These are phyloP conservation scores for Sporothrix pseudoabietina DNA, from an alignment of 2,329 filamentous ascomycete species.

Conservation along the genomic window DNA sequence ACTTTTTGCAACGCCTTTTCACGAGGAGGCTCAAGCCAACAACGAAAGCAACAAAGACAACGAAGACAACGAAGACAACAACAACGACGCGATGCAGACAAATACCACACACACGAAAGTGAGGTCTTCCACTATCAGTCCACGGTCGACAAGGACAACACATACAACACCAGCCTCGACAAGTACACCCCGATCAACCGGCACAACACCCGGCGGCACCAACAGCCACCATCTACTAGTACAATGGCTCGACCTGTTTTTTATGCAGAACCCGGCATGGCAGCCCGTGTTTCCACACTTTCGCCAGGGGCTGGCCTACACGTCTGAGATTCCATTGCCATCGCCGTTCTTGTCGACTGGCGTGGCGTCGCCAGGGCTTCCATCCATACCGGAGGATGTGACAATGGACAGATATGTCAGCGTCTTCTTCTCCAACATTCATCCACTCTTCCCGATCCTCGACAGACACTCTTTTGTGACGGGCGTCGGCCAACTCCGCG, in stretches of 20 bases:
- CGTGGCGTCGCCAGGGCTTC: background rate
- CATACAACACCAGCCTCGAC: background rate
- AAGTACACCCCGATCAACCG: background rate
- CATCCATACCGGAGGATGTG: background rate
- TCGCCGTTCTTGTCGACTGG: background rate
- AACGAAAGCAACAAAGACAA: background rate
- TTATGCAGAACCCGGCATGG: conserved; percentile 26
- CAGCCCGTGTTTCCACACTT: conserved; percentile 27
- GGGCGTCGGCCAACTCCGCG: background rate
- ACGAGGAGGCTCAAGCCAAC: background rate
- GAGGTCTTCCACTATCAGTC: background rate
- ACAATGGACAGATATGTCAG: background rate
- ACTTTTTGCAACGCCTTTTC: conserved; percentile 16
- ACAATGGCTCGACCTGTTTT: conserved; percentile 31
- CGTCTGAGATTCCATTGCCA: conserved; percentile 25
- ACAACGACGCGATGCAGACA: background rate
- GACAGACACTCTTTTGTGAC: background rate
- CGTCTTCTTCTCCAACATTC: background rate
- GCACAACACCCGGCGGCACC: background rate
- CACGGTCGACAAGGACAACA: background rate
- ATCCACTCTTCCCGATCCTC: conserved; percentile 21
- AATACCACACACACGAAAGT: no score
- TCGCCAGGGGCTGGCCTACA: conserved; percentile 21
- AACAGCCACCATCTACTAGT: conserved; percentile 27
- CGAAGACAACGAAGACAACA: no score